Percentiles rank a stretch among this genome's conserved stretches.
phyloP scores from a whole-genome alignment of 2,329 filamentous ascomycete species.

The Xylariales sp. region DNA sequence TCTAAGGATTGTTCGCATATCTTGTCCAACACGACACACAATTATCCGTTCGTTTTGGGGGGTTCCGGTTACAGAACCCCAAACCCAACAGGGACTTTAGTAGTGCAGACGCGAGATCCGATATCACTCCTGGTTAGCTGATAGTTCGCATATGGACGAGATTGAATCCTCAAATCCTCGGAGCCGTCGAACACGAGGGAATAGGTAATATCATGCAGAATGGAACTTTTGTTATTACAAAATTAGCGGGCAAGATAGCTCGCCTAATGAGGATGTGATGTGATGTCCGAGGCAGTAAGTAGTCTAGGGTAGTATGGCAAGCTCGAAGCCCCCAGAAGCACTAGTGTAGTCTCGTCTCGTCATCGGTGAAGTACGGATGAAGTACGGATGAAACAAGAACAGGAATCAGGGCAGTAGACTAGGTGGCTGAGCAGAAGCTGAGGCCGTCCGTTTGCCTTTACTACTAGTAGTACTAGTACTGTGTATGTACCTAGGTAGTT shows the following conservation, averaged over 20 bases:
- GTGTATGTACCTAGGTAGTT: too few relatives aligned
- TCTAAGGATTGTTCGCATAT: constrained; percentile 9
- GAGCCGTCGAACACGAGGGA: neutral
- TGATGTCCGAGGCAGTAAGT: neutral
- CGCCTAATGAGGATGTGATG: constrained; percentile 9
- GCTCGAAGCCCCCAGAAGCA: too few relatives aligned
- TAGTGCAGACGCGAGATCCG: neutral
- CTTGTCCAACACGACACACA: constrained; percentile 10
- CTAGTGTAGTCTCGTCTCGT: neutral
- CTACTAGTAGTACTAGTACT: too few relatives aligned
- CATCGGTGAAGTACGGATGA: constrained; percentile 19
- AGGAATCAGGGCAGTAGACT: too few relatives aligned
- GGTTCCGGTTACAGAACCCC: constrained; percentile 8
- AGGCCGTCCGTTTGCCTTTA: constrained; percentile 15
- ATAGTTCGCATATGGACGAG: constrained; percentile 6
- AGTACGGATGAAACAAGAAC: neutral
- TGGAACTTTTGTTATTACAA: constrained; percentile 4
- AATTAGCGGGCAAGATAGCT: constrained; percentile 22
- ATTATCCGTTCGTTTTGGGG: constrained; percentile 3
- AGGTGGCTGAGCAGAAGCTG: constrained; percentile 4
- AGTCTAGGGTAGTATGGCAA: neutral
- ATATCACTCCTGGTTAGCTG: constrained; percentile 12
- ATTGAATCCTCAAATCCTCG: constrained; percentile 22
- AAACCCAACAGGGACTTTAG: constrained; percentile 2
- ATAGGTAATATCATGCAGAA: neutral